A percentile compares a stretch with the other conserved stretches of the same genome.
phyloP scores from a whole-genome alignment of 306 rosid genomes.

The Sesbania bispinosa region DNA sequence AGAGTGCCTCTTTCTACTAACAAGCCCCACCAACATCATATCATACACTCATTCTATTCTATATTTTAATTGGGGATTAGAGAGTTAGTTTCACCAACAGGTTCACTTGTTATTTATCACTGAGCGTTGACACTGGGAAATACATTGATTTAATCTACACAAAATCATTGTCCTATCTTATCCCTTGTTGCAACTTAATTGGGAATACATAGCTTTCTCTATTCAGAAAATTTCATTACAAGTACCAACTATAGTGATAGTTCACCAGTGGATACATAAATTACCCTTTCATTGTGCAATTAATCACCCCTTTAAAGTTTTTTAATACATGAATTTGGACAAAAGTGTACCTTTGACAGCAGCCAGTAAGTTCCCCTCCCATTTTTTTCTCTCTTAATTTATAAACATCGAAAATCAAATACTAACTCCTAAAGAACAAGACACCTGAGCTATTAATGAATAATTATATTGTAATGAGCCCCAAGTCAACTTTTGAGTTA shows the following conservation, averaged over 20 bases:
- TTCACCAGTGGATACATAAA: background rate
- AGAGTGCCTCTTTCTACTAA: too few relatives aligned
- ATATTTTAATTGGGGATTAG: background rate
- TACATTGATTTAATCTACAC: background rate
- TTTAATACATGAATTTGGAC: background rate
- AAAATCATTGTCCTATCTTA: background rate
- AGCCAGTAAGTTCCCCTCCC: background rate
- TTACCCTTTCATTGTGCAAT: background rate
- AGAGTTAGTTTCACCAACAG: background rate
- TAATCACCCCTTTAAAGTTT: background rate
- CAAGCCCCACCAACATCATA: background rate
- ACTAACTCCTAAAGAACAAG: background rate
- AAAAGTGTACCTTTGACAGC: background rate
- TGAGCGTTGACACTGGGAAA: background rate
- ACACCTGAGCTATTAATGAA: background rate
- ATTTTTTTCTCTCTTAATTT: background rate
- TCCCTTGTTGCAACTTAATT: background rate
- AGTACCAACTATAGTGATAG: background rate
- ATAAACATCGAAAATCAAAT: background rate
- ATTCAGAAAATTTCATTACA: background rate
- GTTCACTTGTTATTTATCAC: background rate
- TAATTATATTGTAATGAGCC: background rate
- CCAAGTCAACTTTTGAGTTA: background rate
- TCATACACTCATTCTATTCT: background rate
- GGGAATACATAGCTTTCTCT: background rate